Percentiles rank a stretch among this genome's conserved stretches.
Evolutionary conservation across 2,329 filamentous ascomycete genomes (phyloP).

Genomic region (Dryadomyces sulphureus): DNA sequence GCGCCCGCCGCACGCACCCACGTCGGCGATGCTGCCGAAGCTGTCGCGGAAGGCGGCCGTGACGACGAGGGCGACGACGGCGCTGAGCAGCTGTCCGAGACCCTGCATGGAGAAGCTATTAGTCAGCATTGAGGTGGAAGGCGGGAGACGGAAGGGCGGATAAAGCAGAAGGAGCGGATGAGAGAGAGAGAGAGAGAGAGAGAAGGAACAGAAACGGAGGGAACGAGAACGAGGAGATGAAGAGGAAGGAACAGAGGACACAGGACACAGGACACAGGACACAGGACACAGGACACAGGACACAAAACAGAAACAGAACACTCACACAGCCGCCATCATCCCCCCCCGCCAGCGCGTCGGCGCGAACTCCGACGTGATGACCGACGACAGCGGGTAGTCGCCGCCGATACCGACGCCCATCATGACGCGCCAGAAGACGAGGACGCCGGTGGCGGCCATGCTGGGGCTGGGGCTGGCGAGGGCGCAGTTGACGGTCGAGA

Average conservation of each 20-base stretch:
- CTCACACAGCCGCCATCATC: conserved; percentile 48
- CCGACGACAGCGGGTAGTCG: conserved; percentile 66
- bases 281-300: not conserved
- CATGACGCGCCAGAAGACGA: conserved; percentile 64
- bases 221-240: too few relatives aligned
- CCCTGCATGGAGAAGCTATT: conserved; percentile 63
- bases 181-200: not conserved
- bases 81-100: conserved; percentile 60
- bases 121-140: too few relatives aligned
- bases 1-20: conserved; percentile 36
- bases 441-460: conserved; percentile 41
- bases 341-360: conserved; percentile 69
- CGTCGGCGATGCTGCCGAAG: conserved; percentile 26
- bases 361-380: conserved; percentile 72
- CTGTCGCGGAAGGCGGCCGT: conserved; percentile 46
- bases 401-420: conserved; percentile 72
- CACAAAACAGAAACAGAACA: not conserved
- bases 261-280: not conserved
- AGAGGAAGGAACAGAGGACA: not conserved
- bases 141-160: too few relatives aligned
- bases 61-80: conserved; percentile 55
- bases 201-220: conserved; percentile 28
- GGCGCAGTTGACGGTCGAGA: conserved; percentile 53
- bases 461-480: conserved; percentile 45
- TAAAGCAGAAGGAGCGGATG: not conserved